Evolutionary conservation across 2,329 filamentous ascomycete genomes (phyloP), one percentile per base, ranked within the genome.

Genomic region (Phyllosticta capitalensis): DNA sequence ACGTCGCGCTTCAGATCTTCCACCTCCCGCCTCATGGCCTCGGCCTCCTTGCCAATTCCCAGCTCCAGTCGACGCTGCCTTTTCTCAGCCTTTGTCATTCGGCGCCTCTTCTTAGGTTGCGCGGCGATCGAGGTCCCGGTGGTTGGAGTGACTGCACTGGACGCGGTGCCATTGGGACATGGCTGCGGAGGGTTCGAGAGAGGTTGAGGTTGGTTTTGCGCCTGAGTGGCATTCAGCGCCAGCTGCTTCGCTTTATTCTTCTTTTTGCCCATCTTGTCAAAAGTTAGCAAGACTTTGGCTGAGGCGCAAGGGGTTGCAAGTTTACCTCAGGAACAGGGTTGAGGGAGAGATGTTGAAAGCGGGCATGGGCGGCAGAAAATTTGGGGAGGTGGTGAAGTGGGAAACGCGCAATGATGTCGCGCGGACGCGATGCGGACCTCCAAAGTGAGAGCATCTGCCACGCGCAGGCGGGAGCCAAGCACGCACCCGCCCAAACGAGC

Each of bases 191-290:
- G 28, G 6, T n/a, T 2, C 14, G 30, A 5, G 3, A 22, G 6
- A 22, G 26, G 49, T 38, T 38, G 30, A 21, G 33, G 51, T 54
- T 30, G 56, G n/a, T 9, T 20, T 30, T 10, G 33, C 17, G 48
- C n/a, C n/a, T 54, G 56, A 33, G 30, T 51, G 3, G 20, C 9
- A 12, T 17, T 54, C n/a, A n/a, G n/a, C n/a, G n/a, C n/a, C 56
- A 54, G 56, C 56, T 58, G 52, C 56, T 58, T 58, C 51, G 50
- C 51, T 14, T 38, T 38, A 17, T 53, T 53, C 56, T 58, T 58
- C 50, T 58, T 58, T 22, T 22, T 58, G 30, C 51, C 56, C 56
- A 58, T 58, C 56, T 58, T 51, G 51, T 49, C 22, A n/a, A 22
- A 14, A 33, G 49, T 51, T 21, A 22, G 19, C 6, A 10, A 9